phyloP scores from a whole-genome alignment of 2,329 filamentous ascomycete species.

The Mariannaea elegans region DNA sequence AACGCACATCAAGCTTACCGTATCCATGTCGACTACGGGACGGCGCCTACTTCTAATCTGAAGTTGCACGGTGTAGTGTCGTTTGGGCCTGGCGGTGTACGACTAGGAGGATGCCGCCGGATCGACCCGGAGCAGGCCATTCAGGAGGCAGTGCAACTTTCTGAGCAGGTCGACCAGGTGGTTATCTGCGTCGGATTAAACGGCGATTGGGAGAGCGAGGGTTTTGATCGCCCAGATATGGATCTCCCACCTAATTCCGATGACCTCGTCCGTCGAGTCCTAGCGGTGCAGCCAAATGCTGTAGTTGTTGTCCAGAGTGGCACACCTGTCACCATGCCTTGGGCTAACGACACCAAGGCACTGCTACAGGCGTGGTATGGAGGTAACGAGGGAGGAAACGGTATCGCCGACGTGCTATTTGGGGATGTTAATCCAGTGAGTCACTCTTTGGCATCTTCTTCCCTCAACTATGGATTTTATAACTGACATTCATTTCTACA shows the following conservation, averaged over 20 bases:
- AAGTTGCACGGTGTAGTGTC: conserved; percentile 3
- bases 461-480: too few relatives aligned
- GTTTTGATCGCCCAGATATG: conserved; percentile 73
- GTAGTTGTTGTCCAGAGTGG: conserved; percentile 69
- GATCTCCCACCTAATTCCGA: conserved; percentile 69
- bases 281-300: conserved; percentile 64
- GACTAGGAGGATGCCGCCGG: conserved; percentile 4
- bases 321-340: conserved; percentile 57
- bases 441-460: too few relatives aligned
- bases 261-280: conserved; percentile 61
- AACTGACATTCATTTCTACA: too few relatives aligned
- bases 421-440: conserved; percentile 58
- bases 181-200: conserved; percentile 64
- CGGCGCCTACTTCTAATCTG: conserved; percentile 8
- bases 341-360: conserved; percentile 56
- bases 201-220: conserved; percentile 52
- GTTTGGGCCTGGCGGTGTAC: conserved; percentile 3
- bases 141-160: conserved; percentile 43
- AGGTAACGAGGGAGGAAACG: conserved; percentile 76
- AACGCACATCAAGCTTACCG: neutral
- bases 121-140: conserved; percentile 21
- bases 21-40: conserved; percentile 4
- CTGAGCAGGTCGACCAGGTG: conserved; percentile 64
- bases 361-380: conserved; percentile 75
- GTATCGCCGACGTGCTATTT: conserved; percentile 73